phyloP scores from a whole-genome alignment of 1,284 basidiomycete species.

The Ustilago crameri region DNA sequence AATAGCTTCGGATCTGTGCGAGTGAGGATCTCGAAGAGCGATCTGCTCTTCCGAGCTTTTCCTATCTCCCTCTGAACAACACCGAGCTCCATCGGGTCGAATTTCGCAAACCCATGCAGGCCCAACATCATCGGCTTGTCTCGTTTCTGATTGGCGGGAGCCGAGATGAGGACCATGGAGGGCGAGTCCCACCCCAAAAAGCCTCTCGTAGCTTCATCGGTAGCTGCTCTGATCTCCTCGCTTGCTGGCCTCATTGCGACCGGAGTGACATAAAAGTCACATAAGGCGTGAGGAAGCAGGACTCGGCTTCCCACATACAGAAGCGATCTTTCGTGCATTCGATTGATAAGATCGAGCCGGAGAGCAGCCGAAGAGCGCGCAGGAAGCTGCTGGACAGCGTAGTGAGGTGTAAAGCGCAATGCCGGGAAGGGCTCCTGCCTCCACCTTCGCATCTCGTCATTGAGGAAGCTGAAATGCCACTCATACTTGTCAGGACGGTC shows the following conservation, averaged over 20 bases:
- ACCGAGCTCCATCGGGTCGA: not conserved
- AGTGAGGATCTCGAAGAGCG: not conserved
- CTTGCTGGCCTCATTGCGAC: not conserved
- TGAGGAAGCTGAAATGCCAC: not conserved
- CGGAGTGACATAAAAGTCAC: slow-evolving; percentile 4
- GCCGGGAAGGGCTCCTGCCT: not conserved
- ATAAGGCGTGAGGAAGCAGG: not conserved
- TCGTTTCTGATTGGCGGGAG: not conserved
- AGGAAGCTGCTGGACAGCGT: not conserved
- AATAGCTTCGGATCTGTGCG: not conserved
- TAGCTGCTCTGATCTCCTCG: not conserved
- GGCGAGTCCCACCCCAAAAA: not conserved
- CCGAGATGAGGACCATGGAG: not conserved
- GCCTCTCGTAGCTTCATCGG: not conserved
- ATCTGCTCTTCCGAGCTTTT: not conserved
- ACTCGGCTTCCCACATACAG: slow-evolving; percentile 2
- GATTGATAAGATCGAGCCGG: not conserved
- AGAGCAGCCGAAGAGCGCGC: not conserved
- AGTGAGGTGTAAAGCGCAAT: not conserved
- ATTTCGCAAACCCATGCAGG: slow-evolving; percentile 4
- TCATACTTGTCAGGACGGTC: not conserved
- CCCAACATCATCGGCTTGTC: not conserved
- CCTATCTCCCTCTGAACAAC: not conserved
- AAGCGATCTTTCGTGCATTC: not conserved
- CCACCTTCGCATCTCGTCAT: not conserved